These are phyloP conservation scores for Salix exigua DNA, from an alignment of 345 rosid species.

Conservation along the genomic window DNA sequence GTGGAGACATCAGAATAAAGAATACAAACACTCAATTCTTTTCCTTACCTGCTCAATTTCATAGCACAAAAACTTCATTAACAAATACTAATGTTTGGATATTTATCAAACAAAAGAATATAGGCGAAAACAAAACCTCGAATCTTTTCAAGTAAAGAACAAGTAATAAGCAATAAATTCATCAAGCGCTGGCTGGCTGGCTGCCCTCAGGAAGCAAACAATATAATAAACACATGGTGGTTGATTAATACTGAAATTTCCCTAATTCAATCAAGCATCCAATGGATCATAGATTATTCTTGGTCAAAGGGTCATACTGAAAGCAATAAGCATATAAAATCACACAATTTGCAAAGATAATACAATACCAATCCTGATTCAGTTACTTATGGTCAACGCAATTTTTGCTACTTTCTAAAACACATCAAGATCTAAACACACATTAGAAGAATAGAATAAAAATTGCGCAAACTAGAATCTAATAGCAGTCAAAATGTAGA, in stretches of 20 bases:
- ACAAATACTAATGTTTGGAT: background rate
- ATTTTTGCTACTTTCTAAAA: too few relatives aligned
- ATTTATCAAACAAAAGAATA: background rate
- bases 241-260: slow-evolving; percentile 1
- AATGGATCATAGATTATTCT: slow-evolving; percentile 8
- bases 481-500: too few relatives aligned
- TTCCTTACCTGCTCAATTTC: slow-evolving; percentile 3
- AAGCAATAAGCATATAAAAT: background rate
- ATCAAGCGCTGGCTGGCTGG: slow-evolving; percentile 6
- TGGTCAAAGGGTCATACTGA: background rate
- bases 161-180: background rate
- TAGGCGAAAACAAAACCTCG: background rate
- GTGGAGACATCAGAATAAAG: slow-evolving; percentile 24
- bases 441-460: too few relatives aligned
- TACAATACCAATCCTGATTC: too few relatives aligned
- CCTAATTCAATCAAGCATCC: slow-evolving; percentile 8
- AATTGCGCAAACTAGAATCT: too few relatives aligned
- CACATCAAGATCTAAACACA: too few relatives aligned
- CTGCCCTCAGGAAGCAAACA: slow-evolving; percentile 16
- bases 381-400: too few relatives aligned
- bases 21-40: background rate
- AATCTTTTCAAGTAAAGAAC: background rate
- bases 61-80: background rate
- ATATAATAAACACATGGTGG: background rate
- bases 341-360: too few relatives aligned